phyloP scores from a whole-genome alignment of 495 filamentous ascomycete species.

The Choiromyces venosus region DNA sequence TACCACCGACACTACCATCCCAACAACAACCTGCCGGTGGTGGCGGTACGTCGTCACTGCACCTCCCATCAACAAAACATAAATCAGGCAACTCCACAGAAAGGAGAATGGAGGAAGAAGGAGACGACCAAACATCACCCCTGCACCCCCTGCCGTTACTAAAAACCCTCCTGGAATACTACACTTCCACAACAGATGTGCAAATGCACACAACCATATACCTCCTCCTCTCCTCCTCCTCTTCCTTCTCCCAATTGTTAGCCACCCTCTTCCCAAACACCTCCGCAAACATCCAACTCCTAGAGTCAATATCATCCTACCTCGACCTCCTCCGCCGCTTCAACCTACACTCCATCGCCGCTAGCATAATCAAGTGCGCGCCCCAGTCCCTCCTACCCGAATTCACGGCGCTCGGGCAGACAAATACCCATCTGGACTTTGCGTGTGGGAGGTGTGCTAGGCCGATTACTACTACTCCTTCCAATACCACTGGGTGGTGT shows the following conservation, averaged over 20 bases:
- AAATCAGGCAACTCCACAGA: neutral
- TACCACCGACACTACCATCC: neutral
- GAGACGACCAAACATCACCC: neutral
- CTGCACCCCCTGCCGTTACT: neutral
- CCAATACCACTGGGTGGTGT: neutral
- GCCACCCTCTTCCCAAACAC: neutral
- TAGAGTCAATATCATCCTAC: neutral
- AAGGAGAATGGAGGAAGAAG: no score
- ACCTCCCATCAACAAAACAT: neutral
- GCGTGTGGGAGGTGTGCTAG: neutral
- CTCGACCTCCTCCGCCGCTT: neutral
- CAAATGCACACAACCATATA: neutral
- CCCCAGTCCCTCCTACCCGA: slow-evolving; percentile 1
- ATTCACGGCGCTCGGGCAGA: neutral
- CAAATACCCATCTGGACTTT: neutral
- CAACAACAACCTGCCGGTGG: neutral
- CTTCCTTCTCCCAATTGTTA: neutral
- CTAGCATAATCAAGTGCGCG: neutral
- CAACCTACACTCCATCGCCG: neutral
- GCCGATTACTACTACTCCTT: neutral
- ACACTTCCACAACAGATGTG: neutral
- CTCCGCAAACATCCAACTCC: neutral
- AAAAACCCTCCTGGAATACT: neutral
- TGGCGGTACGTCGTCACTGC: neutral
- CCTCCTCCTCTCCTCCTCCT: neutral